Conservation (phyloP, 2,329 filamentous ascomycete species). For the Penicillium verrucosum region DNA sequence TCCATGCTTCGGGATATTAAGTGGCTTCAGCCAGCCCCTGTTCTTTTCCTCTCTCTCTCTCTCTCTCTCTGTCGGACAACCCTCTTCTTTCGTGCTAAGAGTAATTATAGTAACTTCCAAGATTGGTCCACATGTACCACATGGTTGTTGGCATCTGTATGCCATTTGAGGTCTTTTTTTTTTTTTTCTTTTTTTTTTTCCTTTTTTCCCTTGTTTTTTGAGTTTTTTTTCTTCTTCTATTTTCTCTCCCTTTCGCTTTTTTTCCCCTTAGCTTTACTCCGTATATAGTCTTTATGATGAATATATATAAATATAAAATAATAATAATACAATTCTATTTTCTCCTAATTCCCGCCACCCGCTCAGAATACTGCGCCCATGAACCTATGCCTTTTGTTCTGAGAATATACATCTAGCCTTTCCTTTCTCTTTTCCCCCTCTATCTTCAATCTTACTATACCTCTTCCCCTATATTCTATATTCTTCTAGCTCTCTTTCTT, state of each 20-base stretch:
- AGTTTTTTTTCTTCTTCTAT: neutral
- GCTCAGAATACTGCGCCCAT: conserved; percentile 11
- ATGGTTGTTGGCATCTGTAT: conserved; percentile 30
- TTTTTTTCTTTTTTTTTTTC: conserved; percentile 1
- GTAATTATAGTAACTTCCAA: conserved; percentile 16
- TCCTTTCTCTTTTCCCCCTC: neutral
- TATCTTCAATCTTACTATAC: neutral
- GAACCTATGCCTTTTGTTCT: conserved; percentile 15
- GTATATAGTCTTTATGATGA: neutral
- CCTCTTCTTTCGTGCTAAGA: neutral
- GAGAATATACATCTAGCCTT: neutral
- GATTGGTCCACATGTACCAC: conserved; percentile 26
- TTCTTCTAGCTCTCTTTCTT: neutral
- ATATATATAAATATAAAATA: too few relatives aligned
- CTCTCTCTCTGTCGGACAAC: neutral
- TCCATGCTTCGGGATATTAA: conserved; percentile 13
- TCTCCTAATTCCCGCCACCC: neutral
- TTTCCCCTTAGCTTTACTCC: neutral
- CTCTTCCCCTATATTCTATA: neutral
- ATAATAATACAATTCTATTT: neutral
- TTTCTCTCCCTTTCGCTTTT: conserved; percentile 12
- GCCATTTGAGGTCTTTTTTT: conserved; percentile 10
- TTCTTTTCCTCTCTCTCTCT: neutral
- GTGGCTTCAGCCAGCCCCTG: conserved; percentile 6
- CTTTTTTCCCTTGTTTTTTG: neutral